These are phyloP conservation scores for Fusarium subglutinans DNA, from an alignment of 2,329 filamentous ascomycete genomes.

Conservation along the genomic window DNA sequence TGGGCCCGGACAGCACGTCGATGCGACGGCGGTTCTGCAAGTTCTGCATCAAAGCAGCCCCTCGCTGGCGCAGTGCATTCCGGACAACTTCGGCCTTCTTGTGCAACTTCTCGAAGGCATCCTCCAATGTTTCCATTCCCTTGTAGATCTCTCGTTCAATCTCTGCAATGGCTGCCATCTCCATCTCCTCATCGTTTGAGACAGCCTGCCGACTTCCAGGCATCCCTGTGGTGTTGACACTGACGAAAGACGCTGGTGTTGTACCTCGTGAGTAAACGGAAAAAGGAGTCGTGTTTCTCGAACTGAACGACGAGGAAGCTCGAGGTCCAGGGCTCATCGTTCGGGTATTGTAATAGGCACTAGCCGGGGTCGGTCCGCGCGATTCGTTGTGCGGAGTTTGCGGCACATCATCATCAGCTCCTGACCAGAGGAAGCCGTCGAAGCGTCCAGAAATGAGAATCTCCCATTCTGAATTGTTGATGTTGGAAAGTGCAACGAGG, in stretches of 20 bases:
- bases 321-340: conserved; percentile 54
- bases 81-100: conserved; percentile 83
- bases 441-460: conserved; percentile 94
- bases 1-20: conserved; percentile 61
- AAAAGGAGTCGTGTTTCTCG: conserved; percentile 59
- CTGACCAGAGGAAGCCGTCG: conserved; percentile 94
- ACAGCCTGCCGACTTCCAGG: conserved; percentile 67
- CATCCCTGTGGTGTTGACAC: conserved; percentile 59
- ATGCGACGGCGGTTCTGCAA: conserved; percentile 68
- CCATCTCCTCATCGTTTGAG: conserved; percentile 91
- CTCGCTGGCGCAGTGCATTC: conserved; percentile 80
- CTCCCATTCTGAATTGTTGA: conserved; percentile 95
- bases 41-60: conserved; percentile 76
- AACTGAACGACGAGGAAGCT: conserved; percentile 53
- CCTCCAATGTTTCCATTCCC: conserved; percentile 93
- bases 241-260: conserved; percentile 69
- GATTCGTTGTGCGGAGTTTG: conserved; percentile 56
- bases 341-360: conserved; percentile 54
- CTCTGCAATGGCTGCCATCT: conserved; percentile 88
- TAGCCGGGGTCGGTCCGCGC: conserved; percentile 64
- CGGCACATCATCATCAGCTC: conserved; percentile 71
- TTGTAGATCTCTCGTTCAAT: conserved; percentile 92
- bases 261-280: conserved; percentile 63
- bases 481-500: conserved; percentile 85
- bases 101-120: conserved; percentile 93